Conservation (phyloP, 805 yeast genomes). For the Candida montana region DNA sequence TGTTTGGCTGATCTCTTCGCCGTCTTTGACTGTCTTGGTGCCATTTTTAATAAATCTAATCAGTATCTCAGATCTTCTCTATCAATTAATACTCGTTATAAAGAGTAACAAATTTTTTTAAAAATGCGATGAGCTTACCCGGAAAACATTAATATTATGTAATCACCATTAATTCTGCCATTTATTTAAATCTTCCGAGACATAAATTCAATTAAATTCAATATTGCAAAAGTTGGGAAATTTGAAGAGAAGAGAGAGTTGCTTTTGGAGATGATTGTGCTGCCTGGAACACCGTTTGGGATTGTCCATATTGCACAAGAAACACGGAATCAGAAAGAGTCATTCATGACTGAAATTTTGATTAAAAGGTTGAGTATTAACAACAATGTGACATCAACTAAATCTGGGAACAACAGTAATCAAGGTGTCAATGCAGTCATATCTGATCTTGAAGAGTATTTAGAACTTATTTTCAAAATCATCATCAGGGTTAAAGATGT, state of each 20-base stretch:
- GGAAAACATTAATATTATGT: background rate
- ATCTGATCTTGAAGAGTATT: slow-evolving; percentile 9
- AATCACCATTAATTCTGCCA: too few relatives aligned
- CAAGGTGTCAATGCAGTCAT: background rate
- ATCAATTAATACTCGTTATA: background rate
- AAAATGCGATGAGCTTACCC: background rate
- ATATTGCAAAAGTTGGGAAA: too few relatives aligned
- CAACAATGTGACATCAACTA: background rate
- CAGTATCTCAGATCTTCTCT: background rate
- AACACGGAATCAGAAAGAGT: background rate
- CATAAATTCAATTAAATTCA: too few relatives aligned
- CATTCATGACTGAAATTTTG: background rate
- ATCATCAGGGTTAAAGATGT: background rate
- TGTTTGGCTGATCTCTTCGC: slow-evolving; percentile 51
- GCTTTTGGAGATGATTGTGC: background rate
- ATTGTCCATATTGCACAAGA: background rate
- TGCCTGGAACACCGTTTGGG: background rate
- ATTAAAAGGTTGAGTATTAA: background rate
- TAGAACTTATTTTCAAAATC: slow-evolving; percentile 4
- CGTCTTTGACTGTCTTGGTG: slow-evolving; percentile 53
- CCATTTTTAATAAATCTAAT: slow-evolving; percentile 31
- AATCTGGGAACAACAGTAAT: too few relatives aligned
- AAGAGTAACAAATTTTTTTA: too few relatives aligned
- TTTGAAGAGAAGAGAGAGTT: too few relatives aligned
- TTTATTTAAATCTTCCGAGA: background rate